Base-by-base conservation (phyloP, 192 early-diverging fungal species). In the Linnemannia elongata region DNA sequence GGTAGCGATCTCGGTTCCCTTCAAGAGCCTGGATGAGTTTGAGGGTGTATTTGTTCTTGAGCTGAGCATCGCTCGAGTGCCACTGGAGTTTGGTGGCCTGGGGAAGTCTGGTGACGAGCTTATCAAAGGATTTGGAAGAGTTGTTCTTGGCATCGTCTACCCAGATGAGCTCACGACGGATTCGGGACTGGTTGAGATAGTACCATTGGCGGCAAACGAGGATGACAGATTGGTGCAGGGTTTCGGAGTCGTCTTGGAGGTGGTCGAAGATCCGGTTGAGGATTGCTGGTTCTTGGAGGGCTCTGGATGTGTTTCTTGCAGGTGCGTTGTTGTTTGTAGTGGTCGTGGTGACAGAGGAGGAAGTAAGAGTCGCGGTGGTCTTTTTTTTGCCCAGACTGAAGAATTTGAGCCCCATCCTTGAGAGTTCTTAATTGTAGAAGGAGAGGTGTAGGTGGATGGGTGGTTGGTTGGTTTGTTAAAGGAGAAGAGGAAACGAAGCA, bases 131-230 rank as follows among this genome's bases (percentile, higher is more conserved):
- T 12, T 66, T 66, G 7, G 60, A 66, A 13, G 60, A 66, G 30
- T 66, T 66, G 60, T 15, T 66, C 30, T 66, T 66, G 27, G 60
- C 10, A 4, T 66, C 60, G 27, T 66, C 60, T 10, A 66, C 30
- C 60, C 60, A 66, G 60, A 66, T 3, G 27, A 66, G n/a, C 27
- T 66, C 60, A 33, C 60, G 60, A 15, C 12, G n/a, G 13, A 66
- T 66, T 10, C 30, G 60, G 30, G 60, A 66, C 12, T 66, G 27
- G 60, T 66, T 66, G 30, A 66, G 60, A 15, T 66, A 66, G 60
- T 66, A 66, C 60, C 60, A 66, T 13, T 66, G 60, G 12, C 60
- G 60, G 30, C 60, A 66, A 30, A 66, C 60, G 27, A 66, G 60
- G 30, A 66, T 66, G 13, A 66, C 60, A 30, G 60, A 66, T 33